A percentile compares a stretch with the other conserved stretches of the same genome.
These are phyloP conservation scores for Solanum hybrid DNA, from an alignment of 305 asterid species.

Conservation along the genomic window DNA sequence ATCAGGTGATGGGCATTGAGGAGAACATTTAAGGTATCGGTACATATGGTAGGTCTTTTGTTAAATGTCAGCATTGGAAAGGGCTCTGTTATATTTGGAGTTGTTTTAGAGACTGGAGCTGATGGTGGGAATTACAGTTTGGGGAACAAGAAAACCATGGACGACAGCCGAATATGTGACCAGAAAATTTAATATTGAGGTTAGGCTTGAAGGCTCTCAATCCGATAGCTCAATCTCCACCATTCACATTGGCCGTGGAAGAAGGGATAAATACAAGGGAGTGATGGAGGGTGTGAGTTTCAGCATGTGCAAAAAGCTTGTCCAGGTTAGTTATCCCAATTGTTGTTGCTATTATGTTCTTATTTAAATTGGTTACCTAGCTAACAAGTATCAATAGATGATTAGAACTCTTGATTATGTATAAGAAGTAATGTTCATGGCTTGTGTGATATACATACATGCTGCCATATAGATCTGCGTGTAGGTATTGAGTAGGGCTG, in stretches of 20 bases:
- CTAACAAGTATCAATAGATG: not conserved
- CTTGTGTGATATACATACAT: not conserved
- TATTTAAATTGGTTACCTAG: not conserved
- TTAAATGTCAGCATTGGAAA: slow-evolving; percentile 18
- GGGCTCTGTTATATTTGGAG: slow-evolving; percentile 21
- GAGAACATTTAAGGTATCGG: slow-evolving; percentile 33
- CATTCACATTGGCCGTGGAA: slow-evolving; percentile 11
- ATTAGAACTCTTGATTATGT: not conserved
- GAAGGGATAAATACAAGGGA: slow-evolving; percentile 16
- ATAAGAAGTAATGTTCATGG: not conserved
- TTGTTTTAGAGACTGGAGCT: slow-evolving; percentile 16
- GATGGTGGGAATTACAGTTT: slow-evolving; percentile 12
- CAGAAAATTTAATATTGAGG: slow-evolving; percentile 23
- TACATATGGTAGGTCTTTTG: slow-evolving; percentile 33
- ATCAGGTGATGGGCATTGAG: slow-evolving; percentile 32
- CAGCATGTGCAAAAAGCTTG: slow-evolving; percentile 37
- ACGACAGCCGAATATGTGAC: slow-evolving; percentile 14
- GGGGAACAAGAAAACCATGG: slow-evolving; percentile 22
- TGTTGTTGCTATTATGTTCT: not conserved
- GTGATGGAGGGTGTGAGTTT: slow-evolving; percentile 29
- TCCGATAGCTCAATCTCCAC: slow-evolving; percentile 11
- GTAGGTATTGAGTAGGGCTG: not conserved
- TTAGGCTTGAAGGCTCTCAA: slow-evolving; percentile 21
- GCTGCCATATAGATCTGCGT: not conserved
- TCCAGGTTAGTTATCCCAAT: slow-evolving; percentile 20